phyloP scores from a whole-genome alignment of 768 basidiomycete genomes.

The Agaricus sinodeliciosus region DNA sequence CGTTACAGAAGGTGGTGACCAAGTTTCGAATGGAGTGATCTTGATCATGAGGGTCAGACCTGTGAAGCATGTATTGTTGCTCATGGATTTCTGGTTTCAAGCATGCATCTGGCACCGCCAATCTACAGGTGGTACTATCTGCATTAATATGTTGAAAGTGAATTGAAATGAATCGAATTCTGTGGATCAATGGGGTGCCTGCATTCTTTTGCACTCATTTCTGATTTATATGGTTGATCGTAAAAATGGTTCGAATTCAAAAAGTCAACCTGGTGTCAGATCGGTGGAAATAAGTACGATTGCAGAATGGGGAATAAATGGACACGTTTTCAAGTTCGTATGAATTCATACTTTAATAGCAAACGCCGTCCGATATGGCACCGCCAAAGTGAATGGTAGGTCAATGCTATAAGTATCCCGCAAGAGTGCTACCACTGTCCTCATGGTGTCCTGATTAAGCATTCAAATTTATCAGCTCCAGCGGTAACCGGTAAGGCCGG shows the following conservation, averaged over 20 bases:
- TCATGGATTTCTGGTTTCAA: neutral
- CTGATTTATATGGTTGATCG: neutral
- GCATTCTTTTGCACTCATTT: neutral
- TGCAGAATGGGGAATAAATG: conserved; percentile 34
- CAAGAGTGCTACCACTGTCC: no score
- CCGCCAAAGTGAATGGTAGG: conserved; percentile 88
- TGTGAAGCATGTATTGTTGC: conserved; percentile 37
- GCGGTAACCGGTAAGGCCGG: no score
- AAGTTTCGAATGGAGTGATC: no score
- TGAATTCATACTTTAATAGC: conserved; percentile 27
- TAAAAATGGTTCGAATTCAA: conserved; percentile 63
- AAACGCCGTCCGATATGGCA: conserved; percentile 82
- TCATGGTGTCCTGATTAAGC: no score
- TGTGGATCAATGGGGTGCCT: conserved; percentile 61
- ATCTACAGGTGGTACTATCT: conserved; percentile 57
- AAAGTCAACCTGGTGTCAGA: conserved; percentile 65
- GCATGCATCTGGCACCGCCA: no score
- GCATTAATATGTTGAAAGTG: conserved; percentile 75
- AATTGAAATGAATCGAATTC: conserved; percentile 78
- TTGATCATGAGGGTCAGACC: conserved; percentile 76
- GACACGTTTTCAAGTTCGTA: no score
- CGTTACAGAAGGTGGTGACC: conserved; percentile 56
- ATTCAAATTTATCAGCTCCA: no score
- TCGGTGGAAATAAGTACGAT: conserved; percentile 70
- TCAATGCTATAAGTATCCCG: conserved; percentile 53